Evolutionary conservation across 2,329 filamentous ascomycete genomes (phyloP), one percentile per base, ranked within the genome.

Genomic region (Penicillium oxalicum): DNA sequence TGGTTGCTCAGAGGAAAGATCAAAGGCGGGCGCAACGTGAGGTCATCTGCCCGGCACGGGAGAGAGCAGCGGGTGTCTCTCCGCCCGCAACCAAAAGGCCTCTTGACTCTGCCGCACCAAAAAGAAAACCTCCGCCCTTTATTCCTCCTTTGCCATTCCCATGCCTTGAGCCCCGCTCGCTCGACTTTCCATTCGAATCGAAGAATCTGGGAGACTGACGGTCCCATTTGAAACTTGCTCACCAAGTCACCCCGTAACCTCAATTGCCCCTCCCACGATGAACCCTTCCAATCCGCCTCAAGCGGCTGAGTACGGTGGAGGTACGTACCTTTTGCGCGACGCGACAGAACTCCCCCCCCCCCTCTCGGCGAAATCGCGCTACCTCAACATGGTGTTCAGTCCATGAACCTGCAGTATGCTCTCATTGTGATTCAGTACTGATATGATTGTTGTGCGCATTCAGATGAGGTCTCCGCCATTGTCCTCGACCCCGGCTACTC

Each of bases 381-480:
- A 7, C 12, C 12, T 18, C 18, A 2, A 13, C 5, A 37, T 42
- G 28, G 35, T 6, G 39, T 32, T 18, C 38, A 34, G 29, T 32
- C 26, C 44, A 12, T n/a, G 5, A 28, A n/a, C 13, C 6, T 5
- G 6, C 5, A 32, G 25, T 4, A 18, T 9, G 7, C 4, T 4
- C 1, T 7, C 25, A 9, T 12, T 7, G 2, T 28, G 4, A 39
- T 13, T 24, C 13, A 40, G 24, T 35, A 24, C 26, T 57, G 47
- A 53, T 36, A 4, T 44, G 27, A 24, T 24, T 45, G 27, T 11
- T 26, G 4, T 9, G 26, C 39, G 40, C 52, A 40, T 49, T 40
- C 62, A 95, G 93, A 98, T 77, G 93, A 98, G 76, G 91, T 98
- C 57, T 94, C 91, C 33, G 94, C 94, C 45, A 87, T 98, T 60